Evolutionary conservation across 2,329 filamentous ascomycete species (phyloP).

Genomic region (Clathrospora elynae): DNA sequence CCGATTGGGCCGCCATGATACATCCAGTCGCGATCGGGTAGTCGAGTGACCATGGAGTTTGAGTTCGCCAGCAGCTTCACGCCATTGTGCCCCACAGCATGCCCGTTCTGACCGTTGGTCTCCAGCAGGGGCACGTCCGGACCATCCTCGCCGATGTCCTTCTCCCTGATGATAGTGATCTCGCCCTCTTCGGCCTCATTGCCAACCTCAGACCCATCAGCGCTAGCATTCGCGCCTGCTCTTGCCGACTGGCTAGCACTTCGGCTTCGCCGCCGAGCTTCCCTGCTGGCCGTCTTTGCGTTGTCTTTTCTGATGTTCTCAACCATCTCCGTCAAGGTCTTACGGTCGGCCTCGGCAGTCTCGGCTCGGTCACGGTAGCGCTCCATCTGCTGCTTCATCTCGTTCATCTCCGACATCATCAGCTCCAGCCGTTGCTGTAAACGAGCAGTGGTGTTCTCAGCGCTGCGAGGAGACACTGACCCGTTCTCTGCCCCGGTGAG

Average conservation of each 20-base stretch:
- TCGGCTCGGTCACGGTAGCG: slow-evolving; percentile 78
- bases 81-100: slow-evolving; percentile 29
- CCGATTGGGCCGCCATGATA: slow-evolving; percentile 47
- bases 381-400: slow-evolving; percentile 80
- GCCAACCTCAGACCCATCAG: slow-evolving; percentile 28
- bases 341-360: slow-evolving; percentile 77
- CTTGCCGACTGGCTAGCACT: slow-evolving; percentile 26
- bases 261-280: slow-evolving; percentile 34
- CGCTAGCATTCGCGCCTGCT: slow-evolving; percentile 10
- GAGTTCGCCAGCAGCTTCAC: slow-evolving; percentile 27
- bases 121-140: slow-evolving; percentile 24
- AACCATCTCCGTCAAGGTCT: slow-evolving; percentile 85
- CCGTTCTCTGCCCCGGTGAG: slow-evolving; percentile 26
- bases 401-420: slow-evolving; percentile 79
- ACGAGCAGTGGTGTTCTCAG: slow-evolving; percentile 51
- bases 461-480: slow-evolving; percentile 23
- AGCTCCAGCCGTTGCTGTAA: slow-evolving; percentile 74
- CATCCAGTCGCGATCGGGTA: slow-evolving; percentile 36
- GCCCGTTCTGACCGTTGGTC: slow-evolving; percentile 39
- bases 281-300: slow-evolving; percentile 48
- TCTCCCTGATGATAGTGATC: slow-evolving; percentile 45
- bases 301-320: slow-evolving; percentile 75
- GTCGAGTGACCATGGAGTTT: slow-evolving; percentile 34
- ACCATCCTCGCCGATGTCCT: slow-evolving; percentile 34
- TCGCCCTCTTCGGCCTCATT: slow-evolving; percentile 41